phyloP scores from a whole-genome alignment of 306 rosid genomes.

The Cicer cuneatum region DNA sequence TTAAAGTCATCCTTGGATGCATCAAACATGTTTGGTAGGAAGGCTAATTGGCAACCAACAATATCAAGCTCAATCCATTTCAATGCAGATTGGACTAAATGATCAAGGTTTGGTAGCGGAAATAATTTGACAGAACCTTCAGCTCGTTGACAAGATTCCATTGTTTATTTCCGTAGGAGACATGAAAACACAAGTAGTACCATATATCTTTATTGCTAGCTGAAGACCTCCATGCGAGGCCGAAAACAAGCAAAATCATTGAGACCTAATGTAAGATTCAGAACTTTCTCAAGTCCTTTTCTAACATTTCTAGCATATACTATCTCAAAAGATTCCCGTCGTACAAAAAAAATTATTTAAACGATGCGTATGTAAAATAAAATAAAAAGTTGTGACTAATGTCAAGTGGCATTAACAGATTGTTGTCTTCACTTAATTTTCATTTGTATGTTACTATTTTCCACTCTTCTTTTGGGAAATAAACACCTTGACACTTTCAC shows the following conservation, averaged over 20 bases:
- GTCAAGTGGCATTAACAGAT: background rate
- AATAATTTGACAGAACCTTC: conserved; percentile 14
- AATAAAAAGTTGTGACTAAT: background rate
- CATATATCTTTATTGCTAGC: background rate
- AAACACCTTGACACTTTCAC: background rate
- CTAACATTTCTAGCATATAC: conserved; percentile 14
- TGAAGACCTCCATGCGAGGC: background rate
- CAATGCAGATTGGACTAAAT: conserved; percentile 29
- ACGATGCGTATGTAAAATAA: background rate
- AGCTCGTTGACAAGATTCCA: conserved; percentile 8
- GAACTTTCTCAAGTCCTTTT: conserved; percentile 1
- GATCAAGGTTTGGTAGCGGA: conserved; percentile 6
- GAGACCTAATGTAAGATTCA: conserved; percentile 11
- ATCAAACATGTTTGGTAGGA: conserved; percentile 8
- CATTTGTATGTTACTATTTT: background rate
- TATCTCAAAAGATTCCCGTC: background rate
- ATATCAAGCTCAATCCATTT: conserved; percentile 22
- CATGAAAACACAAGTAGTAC: background rate
- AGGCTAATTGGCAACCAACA: conserved; percentile 7
- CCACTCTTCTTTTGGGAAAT: background rate
- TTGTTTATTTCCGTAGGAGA: background rate
- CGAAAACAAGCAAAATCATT: background rate
- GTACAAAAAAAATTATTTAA: background rate
- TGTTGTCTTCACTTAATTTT: background rate
- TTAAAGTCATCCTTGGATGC: conserved; percentile 25